Evolutionary conservation across 1,139 yeast genomes (phyloP), one percentile per base, ranked within the genome.

Genomic region (Hyphopichia burtonii): DNA sequence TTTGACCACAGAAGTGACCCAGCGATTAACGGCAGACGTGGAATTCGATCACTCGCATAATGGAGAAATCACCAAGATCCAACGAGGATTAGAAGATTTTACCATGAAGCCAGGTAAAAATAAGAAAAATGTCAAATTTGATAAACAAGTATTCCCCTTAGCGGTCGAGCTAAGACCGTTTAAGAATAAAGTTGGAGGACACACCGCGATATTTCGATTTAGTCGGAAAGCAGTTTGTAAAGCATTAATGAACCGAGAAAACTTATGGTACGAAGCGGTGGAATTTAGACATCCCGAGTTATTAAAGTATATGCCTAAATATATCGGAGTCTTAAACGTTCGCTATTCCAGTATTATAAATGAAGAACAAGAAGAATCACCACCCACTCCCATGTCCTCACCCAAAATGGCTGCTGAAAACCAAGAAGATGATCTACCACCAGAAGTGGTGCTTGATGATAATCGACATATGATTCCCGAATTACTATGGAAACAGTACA

Each of bases 171-270:
- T 91, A 43, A 80, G 88, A 41, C 96, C 96, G 2, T 91, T 86
- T 66, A 82, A 84, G 50, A 91, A 93, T 58, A 87, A 87, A 57
- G 99, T 94, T 7, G 99, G 99, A 9, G 99, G 99, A 0, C 99
- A 94, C 60, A 93, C 97, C 0, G 97, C 98, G 1, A 90, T 94
- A 37, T 94, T 93, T 65, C 77, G 93, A 49, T 93, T 93, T 58
- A 86, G 96, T 7, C 86, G 83, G 52, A 74, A 88, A 44, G 98
- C 98, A 0, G 96, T 94, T n/a, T 93, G 99, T 63, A 94, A 94
- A 62, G 94, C 95, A 1, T 68, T 93, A 47, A 87, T 90, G 48
- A 89, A 89, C 54, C 73, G 96, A 48, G 99, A 94, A 58, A 88
- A 93, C 61, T 67, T 74, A 48, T 91, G 96, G 84, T 94, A 94